phyloP scores from a whole-genome alignment of 192 early-diverging fungal species.

The Entophlyctis luteolus region DNA sequence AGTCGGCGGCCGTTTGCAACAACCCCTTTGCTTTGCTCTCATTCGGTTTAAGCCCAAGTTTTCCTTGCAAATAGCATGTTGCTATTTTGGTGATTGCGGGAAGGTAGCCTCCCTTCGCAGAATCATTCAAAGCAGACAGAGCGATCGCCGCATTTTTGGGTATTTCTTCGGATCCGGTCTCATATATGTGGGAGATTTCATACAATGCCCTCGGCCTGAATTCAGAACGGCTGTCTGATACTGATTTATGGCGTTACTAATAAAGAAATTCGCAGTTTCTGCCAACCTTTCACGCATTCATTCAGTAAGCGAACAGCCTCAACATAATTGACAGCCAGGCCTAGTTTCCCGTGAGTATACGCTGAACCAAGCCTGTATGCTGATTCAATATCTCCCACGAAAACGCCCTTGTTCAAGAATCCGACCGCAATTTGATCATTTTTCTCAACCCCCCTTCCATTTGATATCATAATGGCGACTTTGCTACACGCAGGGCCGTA shows the following conservation, averaged over 20 bases:
- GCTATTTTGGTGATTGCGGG: conserved; percentile 21
- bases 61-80: conserved; percentile 2
- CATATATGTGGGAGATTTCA: conserved; percentile 20
- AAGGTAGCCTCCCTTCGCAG: conserved; percentile 14
- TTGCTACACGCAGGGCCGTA: conserved; percentile 8
- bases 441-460: background rate
- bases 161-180: background rate
- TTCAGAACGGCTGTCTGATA: conserved; percentile 2
- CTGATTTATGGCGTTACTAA: background rate
- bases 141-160: conserved; percentile 5
- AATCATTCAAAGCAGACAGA: conserved; percentile 15
- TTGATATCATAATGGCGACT: background rate
- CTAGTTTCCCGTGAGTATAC: conserved; percentile 10
- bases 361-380: conserved; percentile 6
- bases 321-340: background rate
- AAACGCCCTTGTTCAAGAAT: conserved; percentile 14
- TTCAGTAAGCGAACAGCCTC: conserved; percentile 13
- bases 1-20: conserved; percentile 13
- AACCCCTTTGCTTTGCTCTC: conserved; percentile 6
- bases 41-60: conserved; percentile 13
- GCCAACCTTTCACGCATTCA: conserved; percentile 21
- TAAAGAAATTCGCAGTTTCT: too few species aligned
- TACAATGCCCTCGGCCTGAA: background rate
- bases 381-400: conserved; percentile 5
- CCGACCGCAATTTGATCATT: background rate